Evolutionary conservation across 2,329 filamentous ascomycete genomes (phyloP).

Genomic region (Penicillium italicum): DNA sequence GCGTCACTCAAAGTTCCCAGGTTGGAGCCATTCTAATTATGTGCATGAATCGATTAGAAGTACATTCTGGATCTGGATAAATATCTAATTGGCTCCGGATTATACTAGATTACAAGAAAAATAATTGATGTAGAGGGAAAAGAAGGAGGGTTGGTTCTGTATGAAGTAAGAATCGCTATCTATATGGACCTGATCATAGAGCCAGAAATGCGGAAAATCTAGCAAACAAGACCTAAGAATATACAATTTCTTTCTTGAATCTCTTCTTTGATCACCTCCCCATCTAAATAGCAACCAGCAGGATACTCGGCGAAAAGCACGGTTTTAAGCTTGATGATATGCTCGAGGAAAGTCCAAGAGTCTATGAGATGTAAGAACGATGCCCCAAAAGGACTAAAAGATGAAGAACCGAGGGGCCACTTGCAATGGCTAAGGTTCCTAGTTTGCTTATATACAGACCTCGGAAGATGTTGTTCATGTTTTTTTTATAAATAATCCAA

Average conservation of each 20-base stretch:
- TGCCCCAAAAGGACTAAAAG: background rate
- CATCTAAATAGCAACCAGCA: background rate
- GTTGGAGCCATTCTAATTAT: background rate
- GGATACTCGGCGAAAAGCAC: background rate
- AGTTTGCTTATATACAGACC: conserved; percentile 5
- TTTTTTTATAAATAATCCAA: conserved; percentile 5
- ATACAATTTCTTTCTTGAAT: background rate
- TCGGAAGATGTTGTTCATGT: background rate
- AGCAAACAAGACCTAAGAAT: background rate
- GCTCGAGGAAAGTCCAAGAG: background rate
- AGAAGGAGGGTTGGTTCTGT: background rate
- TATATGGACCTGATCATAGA: background rate
- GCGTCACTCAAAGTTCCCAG: background rate
- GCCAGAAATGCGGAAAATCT: background rate
- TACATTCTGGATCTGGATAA: background rate
- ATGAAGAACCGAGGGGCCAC: background rate
- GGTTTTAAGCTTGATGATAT: background rate
- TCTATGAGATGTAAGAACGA: background rate
- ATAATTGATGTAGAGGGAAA: background rate
- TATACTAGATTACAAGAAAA: background rate
- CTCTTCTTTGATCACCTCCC: background rate
- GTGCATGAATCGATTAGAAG: background rate
- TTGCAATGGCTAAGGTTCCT: too few species aligned
- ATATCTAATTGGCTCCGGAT: background rate
- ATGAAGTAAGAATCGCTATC: background rate